Conservation (phyloP, 2,329 filamentous ascomycete genomes). For the Colletotrichum godetiae region DNA sequence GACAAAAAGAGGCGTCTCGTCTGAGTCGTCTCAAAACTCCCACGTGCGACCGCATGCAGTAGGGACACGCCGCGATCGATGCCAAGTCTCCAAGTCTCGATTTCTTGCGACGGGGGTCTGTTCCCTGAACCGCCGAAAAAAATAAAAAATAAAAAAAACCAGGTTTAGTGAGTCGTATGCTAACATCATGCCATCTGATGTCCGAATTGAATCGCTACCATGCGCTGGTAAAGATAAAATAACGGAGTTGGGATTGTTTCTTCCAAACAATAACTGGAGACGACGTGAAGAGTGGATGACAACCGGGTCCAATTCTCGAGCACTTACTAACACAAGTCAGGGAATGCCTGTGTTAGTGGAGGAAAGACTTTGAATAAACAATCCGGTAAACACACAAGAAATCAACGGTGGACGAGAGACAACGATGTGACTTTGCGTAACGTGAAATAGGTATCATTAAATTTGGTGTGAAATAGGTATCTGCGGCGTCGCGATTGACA, state of each 20-base stretch:
- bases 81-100: not conserved
- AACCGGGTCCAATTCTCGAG: not conserved
- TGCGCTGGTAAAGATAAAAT: not conserved
- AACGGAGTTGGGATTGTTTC: not conserved
- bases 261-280: not conserved
- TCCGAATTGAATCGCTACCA: not conserved
- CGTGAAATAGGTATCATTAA: slow-evolving; percentile 17
- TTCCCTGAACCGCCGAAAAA: not conserved
- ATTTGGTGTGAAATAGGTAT: slow-evolving; percentile 22
- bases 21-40: not conserved
- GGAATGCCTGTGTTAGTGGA: not conserved
- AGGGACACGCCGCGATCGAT: not conserved
- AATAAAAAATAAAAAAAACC: too few species aligned
- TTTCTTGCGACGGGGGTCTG: not conserved
- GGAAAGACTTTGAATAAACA: not conserved
- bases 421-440: not conserved
- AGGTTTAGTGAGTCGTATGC: not conserved
- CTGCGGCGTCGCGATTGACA: slow-evolving; percentile 23
- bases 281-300: not conserved
- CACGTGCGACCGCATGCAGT: not conserved
- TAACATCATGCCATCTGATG: slow-evolving; percentile 20
- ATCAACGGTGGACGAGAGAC: not conserved
- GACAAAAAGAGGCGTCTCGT: not conserved
- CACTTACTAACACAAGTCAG: not conserved
- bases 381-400: not conserved